phyloP scores from a whole-genome alignment of 495 filamentous ascomycete genomes.

The Neurospora sp. region DNA sequence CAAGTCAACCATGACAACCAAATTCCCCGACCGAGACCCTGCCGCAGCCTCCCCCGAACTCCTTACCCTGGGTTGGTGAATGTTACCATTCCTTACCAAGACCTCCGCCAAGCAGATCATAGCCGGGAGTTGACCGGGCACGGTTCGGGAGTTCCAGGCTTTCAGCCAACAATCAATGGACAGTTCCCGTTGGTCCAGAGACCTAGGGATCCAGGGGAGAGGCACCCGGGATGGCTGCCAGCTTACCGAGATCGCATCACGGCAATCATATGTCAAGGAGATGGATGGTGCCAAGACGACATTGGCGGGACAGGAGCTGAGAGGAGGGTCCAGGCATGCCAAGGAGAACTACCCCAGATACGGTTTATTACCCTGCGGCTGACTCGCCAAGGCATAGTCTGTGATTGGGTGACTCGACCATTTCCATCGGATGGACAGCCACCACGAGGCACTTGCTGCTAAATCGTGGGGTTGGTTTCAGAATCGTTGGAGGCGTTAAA shows the following conservation, averaged over 20 bases:
- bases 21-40: neutral
- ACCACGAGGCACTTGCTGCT: neutral
- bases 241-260: neutral
- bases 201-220: neutral
- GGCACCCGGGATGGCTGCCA: neutral
- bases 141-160: neutral
- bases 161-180: neutral
- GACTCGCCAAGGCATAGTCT: neutral
- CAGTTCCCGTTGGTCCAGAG: neutral
- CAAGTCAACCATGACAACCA: neutral
- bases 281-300: neutral
- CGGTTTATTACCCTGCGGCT: neutral
- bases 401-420: neutral
- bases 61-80: neutral
- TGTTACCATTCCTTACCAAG: neutral
- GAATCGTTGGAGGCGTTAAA: neutral
- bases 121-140: neutral
- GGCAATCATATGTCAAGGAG: neutral
- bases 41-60: neutral
- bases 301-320: neutral
- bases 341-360: neutral
- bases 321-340: neutral
- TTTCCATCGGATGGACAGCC: neutral
- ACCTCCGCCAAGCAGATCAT: neutral
- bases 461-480: neutral